Percentiles rank a stretch among this genome's conserved stretches.
These are phyloP conservation scores for Apiotrichum sp. DNA, from an alignment of 1,284 basidiomycete genomes.

Conservation along the genomic window DNA sequence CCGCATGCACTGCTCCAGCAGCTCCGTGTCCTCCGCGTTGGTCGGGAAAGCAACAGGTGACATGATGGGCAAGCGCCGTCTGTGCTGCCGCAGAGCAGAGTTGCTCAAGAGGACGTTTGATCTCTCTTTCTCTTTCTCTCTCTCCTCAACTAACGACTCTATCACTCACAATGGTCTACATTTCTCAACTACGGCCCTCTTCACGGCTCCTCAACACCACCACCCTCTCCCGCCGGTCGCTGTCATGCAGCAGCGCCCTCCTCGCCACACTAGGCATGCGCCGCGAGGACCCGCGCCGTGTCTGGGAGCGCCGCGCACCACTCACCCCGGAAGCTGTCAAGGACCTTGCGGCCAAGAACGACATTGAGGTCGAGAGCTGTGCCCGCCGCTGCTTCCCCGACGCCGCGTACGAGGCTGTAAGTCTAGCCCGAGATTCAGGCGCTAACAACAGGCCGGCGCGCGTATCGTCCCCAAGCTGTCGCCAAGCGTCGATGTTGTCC, in stretches of 20 bases:
- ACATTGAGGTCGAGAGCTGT: constrained; percentile 51
- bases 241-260: neutral
- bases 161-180: constrained; percentile 1
- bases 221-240: neutral
- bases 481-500: constrained; percentile 61
- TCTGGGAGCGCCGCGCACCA: constrained; percentile 83
- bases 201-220: neutral
- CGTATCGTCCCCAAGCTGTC: constrained; percentile 55
- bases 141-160: neutral
- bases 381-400: constrained; percentile 65
- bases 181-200: neutral
- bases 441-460: constrained; percentile 62
- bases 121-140: no score
- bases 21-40: no score
- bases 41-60: no score
- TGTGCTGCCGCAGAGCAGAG: no score
- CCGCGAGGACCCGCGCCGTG: constrained; percentile 68
- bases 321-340: constrained; percentile 68
- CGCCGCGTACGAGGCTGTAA: constrained; percentile 61
- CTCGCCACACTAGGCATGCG: constrained; percentile 57
- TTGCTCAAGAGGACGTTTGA: no score
- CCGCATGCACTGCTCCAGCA: no score
- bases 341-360: constrained; percentile 45
- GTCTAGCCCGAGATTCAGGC: constrained; percentile 14
- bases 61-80: no score